Evolutionary conservation across 75 land plant species (phyloP), one percentile per base, ranked within the genome.

Genomic region (Pinus taeda): DNA sequence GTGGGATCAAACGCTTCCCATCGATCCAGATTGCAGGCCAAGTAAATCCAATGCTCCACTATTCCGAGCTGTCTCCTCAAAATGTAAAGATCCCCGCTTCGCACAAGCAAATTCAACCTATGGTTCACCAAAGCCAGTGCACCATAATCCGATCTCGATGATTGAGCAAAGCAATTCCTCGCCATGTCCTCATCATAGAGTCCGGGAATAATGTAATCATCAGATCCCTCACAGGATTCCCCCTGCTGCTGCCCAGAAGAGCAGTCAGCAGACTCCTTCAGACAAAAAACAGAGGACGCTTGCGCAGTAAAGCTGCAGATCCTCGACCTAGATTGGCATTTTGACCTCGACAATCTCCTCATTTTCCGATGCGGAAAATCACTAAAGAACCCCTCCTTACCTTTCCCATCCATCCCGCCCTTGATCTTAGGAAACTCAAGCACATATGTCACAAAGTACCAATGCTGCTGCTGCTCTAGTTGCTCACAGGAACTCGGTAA

Each of bases 1-100:
- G 30, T 30, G 11, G 92, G 85, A 85, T 90, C 89, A 75, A 82
- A 90, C 3, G 87, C 87, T 60, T 79, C 83, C 92, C 92, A 90
- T 13, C 69, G 76, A 78, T 63, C 78, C 39, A 79, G 42, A 71
- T 67, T 66, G 63, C 79, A 81, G 12, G 77, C 80, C 37, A 90
- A 65, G 59, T 88, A 90, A 13, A 90, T 78, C 87, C 87, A 88
- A 36, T 88, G 92, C 72, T 90, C 92, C 6, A 88, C 75, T 2
- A 82, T 65, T 4, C 87, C 90, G 26, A 80, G 80, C 72, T 67
- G 72, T 39, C 80, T 64, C 73, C 90, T 77, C 61, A 80, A 57
- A 24, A 56, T 59, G 71, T 83, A 88, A 24, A 88, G 75, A 62
- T 87, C 74, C 33, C 90, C 89, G 70, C 75, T 81, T 29, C 21